Conservation (phyloP, 1,284 basidiomycete species). For the Mycocalia duriaeana region DNA sequence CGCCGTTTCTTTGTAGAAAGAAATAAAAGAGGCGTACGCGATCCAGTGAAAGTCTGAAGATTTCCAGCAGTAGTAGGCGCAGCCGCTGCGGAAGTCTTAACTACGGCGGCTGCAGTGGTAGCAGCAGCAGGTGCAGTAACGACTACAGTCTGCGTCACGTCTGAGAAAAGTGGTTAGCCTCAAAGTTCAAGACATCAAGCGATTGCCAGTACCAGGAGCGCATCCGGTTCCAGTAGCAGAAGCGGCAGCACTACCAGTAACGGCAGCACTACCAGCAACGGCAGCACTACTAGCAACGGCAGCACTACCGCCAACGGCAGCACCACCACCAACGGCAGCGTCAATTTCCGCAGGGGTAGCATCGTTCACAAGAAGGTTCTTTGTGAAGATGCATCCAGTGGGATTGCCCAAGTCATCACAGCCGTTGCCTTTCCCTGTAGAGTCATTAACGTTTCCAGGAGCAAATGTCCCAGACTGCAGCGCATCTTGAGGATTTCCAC, state of each 20-base stretch:
- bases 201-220: too few species aligned
- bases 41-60: conserved; percentile 55
- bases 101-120: conserved; percentile 9
- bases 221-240: neutral
- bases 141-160: conserved; percentile 9
- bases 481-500: conserved; percentile 58
- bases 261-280: neutral
- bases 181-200: too few species aligned
- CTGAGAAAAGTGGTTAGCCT: too few species aligned
- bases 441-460: conserved; percentile 49
- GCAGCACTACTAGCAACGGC: conserved; percentile 15
- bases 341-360: conserved; percentile 57
- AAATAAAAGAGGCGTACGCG: conserved; percentile 20
- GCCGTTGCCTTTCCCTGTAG: conserved; percentile 47
- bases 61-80: conserved; percentile 25
- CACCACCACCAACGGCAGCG: conserved; percentile 36
- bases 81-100: conserved; percentile 2
- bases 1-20: neutral
- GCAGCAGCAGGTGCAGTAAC: conserved; percentile 12
- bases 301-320: conserved; percentile 14
- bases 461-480: conserved; percentile 62
- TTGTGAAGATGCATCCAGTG: conserved; percentile 59
- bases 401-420: conserved; percentile 50
- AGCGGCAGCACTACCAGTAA: neutral
- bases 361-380: conserved; percentile 48